phyloP scores from a whole-genome alignment of 129 eudicot genomes.

The Artemisia argyi region DNA sequence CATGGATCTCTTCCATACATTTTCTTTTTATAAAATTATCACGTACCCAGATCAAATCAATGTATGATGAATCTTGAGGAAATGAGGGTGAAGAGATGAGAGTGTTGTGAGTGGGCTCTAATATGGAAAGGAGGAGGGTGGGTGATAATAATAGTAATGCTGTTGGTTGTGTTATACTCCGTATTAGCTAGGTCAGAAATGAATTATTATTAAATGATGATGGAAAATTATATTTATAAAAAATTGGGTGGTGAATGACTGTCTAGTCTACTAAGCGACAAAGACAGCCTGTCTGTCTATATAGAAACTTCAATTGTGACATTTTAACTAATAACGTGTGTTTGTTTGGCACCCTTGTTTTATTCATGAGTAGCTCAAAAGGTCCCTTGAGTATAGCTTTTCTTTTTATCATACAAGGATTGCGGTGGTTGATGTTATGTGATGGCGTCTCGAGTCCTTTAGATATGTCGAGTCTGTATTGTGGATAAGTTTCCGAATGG shows the following conservation, averaged over 20 bases:
- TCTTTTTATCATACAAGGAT: background rate
- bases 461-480: background rate
- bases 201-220: conserved; percentile 7
- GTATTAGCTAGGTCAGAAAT: conserved; percentile 1
- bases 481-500: too few species aligned
- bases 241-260: conserved; percentile 40
- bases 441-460: background rate
- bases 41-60: conserved; percentile 20
- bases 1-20: conserved; percentile 85
- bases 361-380: background rate
- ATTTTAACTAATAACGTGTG: background rate
- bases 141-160: conserved; percentile 12
- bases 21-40: background rate
- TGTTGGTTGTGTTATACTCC: conserved; percentile 20
- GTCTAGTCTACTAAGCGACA: conserved; percentile 32
- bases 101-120: background rate
- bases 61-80: background rate
- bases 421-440: background rate
- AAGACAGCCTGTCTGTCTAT: conserved; percentile 12
- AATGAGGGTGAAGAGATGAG: background rate
- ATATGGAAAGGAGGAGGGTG: conserved; percentile 2
- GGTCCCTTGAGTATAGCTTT: conserved; percentile 6
- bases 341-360: background rate
- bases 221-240: background rate
- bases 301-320: conserved; percentile 13